Conservation (phyloP, 192 early-diverging fungal species). For the Coemansia sp. region DNA sequence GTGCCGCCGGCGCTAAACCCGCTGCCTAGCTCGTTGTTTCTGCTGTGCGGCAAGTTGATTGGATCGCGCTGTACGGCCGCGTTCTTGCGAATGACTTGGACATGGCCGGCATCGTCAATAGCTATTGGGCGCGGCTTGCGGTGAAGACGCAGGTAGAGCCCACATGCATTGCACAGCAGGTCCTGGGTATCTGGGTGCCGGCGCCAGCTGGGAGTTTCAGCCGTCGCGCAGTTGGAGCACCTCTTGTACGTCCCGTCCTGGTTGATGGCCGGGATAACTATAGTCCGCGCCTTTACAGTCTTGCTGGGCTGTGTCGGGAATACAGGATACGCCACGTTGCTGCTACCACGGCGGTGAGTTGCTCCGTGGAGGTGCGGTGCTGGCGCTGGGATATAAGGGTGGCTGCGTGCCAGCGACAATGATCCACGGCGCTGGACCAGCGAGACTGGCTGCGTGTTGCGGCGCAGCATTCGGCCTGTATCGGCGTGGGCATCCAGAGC, state of each 20-base stretch:
- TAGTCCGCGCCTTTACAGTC: background rate
- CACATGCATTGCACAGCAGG: constrained; percentile 67
- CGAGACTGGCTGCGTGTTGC: background rate
- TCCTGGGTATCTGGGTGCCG: constrained; percentile 58
- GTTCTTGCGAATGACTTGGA: constrained; percentile 47
- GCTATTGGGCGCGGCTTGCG: constrained; percentile 37
- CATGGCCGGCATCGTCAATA: constrained; percentile 24
- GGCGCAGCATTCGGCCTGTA: constrained; percentile 7
- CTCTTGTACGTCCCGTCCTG: constrained; percentile 35
- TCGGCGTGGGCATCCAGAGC: background rate
- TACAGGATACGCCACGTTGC: background rate
- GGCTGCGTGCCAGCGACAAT: constrained; percentile 2
- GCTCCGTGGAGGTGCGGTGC: background rate
- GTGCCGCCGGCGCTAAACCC: background rate
- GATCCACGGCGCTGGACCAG: constrained; percentile 1
- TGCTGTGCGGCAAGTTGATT: constrained; percentile 20
- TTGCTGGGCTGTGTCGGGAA: background rate
- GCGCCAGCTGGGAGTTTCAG: constrained; percentile 62
- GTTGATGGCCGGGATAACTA: constrained; percentile 39
- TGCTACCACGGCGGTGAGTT: background rate
- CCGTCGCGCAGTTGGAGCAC: constrained; percentile 60
- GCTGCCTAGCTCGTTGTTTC: background rate
- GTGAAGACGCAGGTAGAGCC: constrained; percentile 40
- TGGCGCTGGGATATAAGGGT: constrained; percentile 15
- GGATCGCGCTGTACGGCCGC: constrained; percentile 42